Base-by-base conservation (phyloP, 2,329 filamentous ascomycete genomes). In the Beauveria pseudobassiana region DNA sequence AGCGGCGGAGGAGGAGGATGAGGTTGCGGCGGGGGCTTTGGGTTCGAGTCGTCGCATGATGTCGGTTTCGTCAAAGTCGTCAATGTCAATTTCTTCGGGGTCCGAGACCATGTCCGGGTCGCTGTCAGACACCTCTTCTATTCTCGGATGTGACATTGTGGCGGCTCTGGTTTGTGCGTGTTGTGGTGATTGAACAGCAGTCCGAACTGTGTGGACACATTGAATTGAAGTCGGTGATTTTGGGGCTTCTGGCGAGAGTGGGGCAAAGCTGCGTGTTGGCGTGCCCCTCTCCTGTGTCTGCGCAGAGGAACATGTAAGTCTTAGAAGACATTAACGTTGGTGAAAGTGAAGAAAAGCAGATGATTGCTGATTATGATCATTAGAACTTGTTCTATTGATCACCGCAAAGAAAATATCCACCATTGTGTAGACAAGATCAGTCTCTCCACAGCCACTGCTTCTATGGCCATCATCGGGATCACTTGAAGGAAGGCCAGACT, bases 91-190 rank as follows among this genome's bases (percentile, higher is more conserved):
- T 76, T 96, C 92, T 65, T 91, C 90, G 59, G 93, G 91, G 77
- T 98, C 93, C 16, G 89, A 91, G 67, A 81, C 63, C 50, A 61
- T 58, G 46, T 85, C 87, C 67, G 82, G 81, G 76, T 91, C 89
- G 74, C 83, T 87, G 80, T 96, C 91, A 63, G 87, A 91, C 65
- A 97, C 88, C 76, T 98, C 95, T 82, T 99, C 95, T 75, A 98
- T 88, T 64, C 88, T 87, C 63, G 93, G 86, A 79, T 95, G 87
- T 50, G 91, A 90, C 91, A 96, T 95, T 67, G 65, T 77, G 70
- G 63, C 34, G 53, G 45, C 18, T 59, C 38, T 48, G 51, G 52
- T n/a, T 20, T 9, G 51, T 24, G 28, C 20, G 53, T 51, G 34
- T 14, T 40, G 20, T 50, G 45, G 52, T 46, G 55, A 55, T 56